phyloP scores from a whole-genome alignment of 2,329 filamentous ascomycete species.

The Alternaria sp. region DNA sequence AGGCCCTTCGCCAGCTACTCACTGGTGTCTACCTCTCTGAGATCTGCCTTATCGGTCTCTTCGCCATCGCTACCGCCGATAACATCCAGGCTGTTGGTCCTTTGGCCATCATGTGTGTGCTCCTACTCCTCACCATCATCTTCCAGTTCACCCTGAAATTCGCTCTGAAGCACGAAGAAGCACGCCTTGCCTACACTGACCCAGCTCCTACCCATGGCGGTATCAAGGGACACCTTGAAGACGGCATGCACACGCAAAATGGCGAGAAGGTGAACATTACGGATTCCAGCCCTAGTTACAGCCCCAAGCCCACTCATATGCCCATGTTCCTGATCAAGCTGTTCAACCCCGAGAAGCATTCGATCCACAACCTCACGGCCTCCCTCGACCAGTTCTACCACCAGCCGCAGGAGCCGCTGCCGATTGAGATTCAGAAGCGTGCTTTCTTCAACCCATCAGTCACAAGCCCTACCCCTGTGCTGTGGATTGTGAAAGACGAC shows the following conservation, averaged over 20 bases:
- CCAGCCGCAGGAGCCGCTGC: conserved; percentile 42
- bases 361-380: conserved; percentile 39
- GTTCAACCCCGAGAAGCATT: conserved; percentile 49
- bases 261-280: conserved; percentile 20
- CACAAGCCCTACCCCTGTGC: conserved; percentile 53
- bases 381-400: conserved; percentile 48
- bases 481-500: conserved; percentile 58
- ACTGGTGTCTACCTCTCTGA: conserved; percentile 60
- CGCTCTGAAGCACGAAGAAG: conserved; percentile 44
- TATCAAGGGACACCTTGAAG: conserved; percentile 33
- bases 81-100: conserved; percentile 51
- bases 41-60: conserved; percentile 59
- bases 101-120: conserved; percentile 54
- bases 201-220: conserved; percentile 29
- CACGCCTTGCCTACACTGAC: conserved; percentile 43
- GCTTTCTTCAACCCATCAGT: conserved; percentile 58
- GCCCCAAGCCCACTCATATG: conserved; percentile 39
- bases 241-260: conserved; percentile 26
- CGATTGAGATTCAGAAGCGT: conserved; percentile 49
- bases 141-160: conserved; percentile 52
- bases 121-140: conserved; percentile 53
- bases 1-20: conserved; percentile 58
- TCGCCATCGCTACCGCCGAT: conserved; percentile 53
- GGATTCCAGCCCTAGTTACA: conserved; percentile 13
- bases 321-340: conserved; percentile 45